phyloP scores from a whole-genome alignment of 2,329 filamentous ascomycete genomes.

The Xylaria polymorpha region DNA sequence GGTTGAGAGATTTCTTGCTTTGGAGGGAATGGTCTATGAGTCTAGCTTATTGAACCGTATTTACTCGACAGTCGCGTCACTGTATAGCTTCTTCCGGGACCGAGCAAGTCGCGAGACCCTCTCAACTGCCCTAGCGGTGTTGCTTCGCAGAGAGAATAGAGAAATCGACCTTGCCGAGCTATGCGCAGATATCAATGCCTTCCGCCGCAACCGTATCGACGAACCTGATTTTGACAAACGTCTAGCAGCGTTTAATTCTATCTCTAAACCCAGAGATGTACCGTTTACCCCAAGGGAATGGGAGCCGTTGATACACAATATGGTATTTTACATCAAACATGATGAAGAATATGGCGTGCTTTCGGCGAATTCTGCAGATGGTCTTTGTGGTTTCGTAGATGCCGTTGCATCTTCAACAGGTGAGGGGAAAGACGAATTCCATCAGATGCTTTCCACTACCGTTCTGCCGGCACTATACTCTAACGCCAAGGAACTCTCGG shows the following conservation, averaged over 20 bases:
- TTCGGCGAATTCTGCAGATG: slow-evolving; percentile 81
- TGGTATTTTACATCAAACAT: slow-evolving; percentile 86
- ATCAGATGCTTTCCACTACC: slow-evolving; percentile 69
- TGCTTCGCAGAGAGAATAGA: slow-evolving; percentile 72
- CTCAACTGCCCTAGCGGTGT: slow-evolving; percentile 76
- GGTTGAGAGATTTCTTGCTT: slow-evolving; percentile 80
- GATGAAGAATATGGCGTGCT: slow-evolving; percentile 90
- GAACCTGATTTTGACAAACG: slow-evolving; percentile 90
- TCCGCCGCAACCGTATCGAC: slow-evolving; percentile 76
- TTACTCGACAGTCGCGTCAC: slow-evolving; percentile 78
- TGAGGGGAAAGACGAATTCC: slow-evolving; percentile 61
- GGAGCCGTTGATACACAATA: slow-evolving; percentile 88
- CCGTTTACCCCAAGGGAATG: slow-evolving; percentile 79
- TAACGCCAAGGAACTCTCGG: slow-evolving; percentile 81
- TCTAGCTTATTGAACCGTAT: slow-evolving; percentile 70
- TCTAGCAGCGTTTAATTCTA: slow-evolving; percentile 77
- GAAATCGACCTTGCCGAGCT: slow-evolving; percentile 73
- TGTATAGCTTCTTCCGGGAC: slow-evolving; percentile 94
- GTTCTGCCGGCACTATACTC: slow-evolving; percentile 81
- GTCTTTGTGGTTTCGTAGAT: slow-evolving; percentile 81
- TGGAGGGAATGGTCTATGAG: slow-evolving; percentile 68
- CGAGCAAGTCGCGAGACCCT: slow-evolving; percentile 78
- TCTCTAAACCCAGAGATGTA: slow-evolving; percentile 72
- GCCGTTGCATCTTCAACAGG: slow-evolving; percentile 61
- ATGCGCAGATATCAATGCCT: slow-evolving; percentile 85